Conservation (phyloP, 768 basidiomycete species). For the Epithele typhae region DNA sequence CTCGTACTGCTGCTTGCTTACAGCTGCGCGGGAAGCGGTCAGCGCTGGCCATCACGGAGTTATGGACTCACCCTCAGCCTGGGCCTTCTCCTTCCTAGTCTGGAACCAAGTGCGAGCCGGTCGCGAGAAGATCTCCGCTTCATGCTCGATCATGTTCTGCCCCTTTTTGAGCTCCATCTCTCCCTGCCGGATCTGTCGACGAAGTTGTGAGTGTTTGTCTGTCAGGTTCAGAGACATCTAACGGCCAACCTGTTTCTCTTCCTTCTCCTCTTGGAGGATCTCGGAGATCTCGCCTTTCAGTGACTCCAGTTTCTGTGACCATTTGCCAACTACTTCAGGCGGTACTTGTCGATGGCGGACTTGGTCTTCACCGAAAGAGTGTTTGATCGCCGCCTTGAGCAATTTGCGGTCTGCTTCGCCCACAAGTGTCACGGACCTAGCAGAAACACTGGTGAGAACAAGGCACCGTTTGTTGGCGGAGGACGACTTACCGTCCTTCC, state of each 20-base stretch:
- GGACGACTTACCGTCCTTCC: conserved; percentile 76
- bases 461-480: neutral
- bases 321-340: conserved; percentile 64
- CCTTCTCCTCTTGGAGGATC: conserved; percentile 87
- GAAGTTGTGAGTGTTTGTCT: neutral
- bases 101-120: conserved; percentile 99
- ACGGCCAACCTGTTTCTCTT: conserved; percentile 75
- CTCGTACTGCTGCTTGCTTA: conserved; percentile 76
- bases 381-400: conserved; percentile 94
- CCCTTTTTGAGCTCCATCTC: conserved; percentile 97
- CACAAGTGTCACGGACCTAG: conserved; percentile 88
- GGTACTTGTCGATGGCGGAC: conserved; percentile 88
- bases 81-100: conserved; percentile 73
- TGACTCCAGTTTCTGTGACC: conserved; percentile 62
- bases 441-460: neutral
- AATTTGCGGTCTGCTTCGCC: conserved; percentile 96
- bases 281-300: conserved; percentile 75
- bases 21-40: conserved; percentile 41
- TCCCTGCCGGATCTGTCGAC: conserved; percentile 68
- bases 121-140: conserved; percentile 86
- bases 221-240: too few relatives aligned
- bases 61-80: conserved; percentile 59
- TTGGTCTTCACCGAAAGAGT: conserved; percentile 70
- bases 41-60: conserved; percentile 1
- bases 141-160: conserved; percentile 92